phyloP scores from a whole-genome alignment of 177 flowering plant genomes.

The Tripterygium wilfordii region DNA sequence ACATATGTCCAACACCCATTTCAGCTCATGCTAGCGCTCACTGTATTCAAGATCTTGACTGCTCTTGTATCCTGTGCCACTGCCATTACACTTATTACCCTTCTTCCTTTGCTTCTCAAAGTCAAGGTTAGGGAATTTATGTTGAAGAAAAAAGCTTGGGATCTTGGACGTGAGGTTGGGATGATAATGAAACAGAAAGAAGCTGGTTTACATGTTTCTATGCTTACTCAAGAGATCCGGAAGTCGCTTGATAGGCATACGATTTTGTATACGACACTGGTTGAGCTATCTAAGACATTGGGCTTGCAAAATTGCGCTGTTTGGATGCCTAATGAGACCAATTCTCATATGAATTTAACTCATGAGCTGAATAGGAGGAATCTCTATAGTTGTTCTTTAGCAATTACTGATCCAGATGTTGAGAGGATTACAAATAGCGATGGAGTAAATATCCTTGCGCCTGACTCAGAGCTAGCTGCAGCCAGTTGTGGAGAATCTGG shows the following conservation, averaged over 20 bases:
- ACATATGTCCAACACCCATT: constrained; percentile 77
- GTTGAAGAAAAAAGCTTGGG: constrained; percentile 81
- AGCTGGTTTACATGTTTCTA: constrained; percentile 82
- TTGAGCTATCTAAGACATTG: constrained; percentile 80
- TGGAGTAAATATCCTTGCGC: constrained; percentile 49
- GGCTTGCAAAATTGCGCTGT: constrained; percentile 82
- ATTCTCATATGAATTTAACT: constrained; percentile 68
- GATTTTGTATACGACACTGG: constrained; percentile 76
- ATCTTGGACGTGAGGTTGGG: constrained; percentile 83
- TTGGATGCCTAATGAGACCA: constrained; percentile 88
- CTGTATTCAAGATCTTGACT: constrained; percentile 82
- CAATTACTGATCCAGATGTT: constrained; percentile 59
- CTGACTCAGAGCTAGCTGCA: constrained; percentile 54
- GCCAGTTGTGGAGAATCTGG: constrained; percentile 52
- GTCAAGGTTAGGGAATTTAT: constrained; percentile 84
- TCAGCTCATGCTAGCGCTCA: constrained; percentile 74
- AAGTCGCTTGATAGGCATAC: constrained; percentile 84
- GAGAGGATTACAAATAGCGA: constrained; percentile 43
- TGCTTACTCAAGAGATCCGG: constrained; percentile 92
- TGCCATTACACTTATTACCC: constrained; percentile 80
- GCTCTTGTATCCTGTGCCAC: constrained; percentile 95
- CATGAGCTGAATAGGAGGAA: constrained; percentile 61
- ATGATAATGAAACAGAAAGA: constrained; percentile 76
- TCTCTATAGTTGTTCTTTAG: constrained; percentile 33
- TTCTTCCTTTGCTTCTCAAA: constrained; percentile 82